Evolutionary conservation across 441 rosid genomes (phyloP), one percentile per base, ranked within the genome.

Genomic region (Erodium chrysanthum): DNA sequence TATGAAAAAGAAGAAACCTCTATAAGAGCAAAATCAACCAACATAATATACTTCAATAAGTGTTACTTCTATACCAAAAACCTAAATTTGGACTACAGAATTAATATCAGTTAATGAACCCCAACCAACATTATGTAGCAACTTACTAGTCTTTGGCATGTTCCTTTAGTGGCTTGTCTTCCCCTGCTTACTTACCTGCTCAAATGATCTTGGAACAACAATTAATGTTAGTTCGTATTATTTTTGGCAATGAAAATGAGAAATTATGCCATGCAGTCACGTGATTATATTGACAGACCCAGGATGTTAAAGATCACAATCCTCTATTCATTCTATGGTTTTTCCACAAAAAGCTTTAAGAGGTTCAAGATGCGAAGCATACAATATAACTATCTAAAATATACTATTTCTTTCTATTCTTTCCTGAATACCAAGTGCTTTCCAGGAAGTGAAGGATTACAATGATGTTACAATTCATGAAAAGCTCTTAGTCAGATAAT

Each of bases 401-500:
- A 18, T 54, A 54, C 60, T 18, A 54, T 54, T 54, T 52, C 21
- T 54, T 21, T 20, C 60, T 54, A 54, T 20, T 54, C 60, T 21
- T 54, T 54, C 7, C 23, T 52, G 21, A 8, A 18, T 54, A 20
- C 60, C 10, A 17, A 54, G 11, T 54, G 60, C 12, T 54, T 54
- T 22, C 29, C 7, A 10, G 40, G 40, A 10, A 8, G 27, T 31
- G 22, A 15, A 58, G 29, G 37, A 64, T 50, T 69, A 73, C 72
- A 82, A 31, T 56, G 67, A 74, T 60, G 70, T 66, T 74, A 78
- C 71, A 82, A 37, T n/a, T 8, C 14, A 37, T 10, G 8, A 65
- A 64, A 1, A 50, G 70, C 63, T 2, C 40, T 4, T 17, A 81
- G 79, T 84, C 82, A 87, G 76, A 61, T 31, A 72, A 52, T 64